Conservation (phyloP, 306 rosid genomes). For the Vigna unguiculata region DNA sequence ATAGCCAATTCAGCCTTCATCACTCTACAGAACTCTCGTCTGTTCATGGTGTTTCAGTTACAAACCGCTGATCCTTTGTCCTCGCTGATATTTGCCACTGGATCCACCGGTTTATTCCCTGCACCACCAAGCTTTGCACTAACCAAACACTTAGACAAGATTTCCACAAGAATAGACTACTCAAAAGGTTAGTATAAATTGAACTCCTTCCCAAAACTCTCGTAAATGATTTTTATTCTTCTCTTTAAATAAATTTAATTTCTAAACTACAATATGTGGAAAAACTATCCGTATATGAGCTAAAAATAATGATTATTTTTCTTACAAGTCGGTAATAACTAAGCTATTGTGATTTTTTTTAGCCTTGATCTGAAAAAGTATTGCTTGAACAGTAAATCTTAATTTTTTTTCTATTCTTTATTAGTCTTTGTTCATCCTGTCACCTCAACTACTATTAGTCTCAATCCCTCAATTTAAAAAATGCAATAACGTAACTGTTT, state of each 20-base stretch:
- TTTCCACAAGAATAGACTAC: constrained; percentile 64
- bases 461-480: no score
- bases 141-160: constrained; percentile 58
- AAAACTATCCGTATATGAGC: constrained; percentile 4
- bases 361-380: not conserved
- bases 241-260: not conserved
- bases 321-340: not conserved
- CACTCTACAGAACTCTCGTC: constrained; percentile 50
- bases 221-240: not conserved
- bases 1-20: constrained; percentile 53
- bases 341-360: not conserved
- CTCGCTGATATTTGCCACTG: constrained; percentile 60
- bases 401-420: not conserved
- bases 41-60: constrained; percentile 72
- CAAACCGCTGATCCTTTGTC: constrained; percentile 45
- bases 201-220: constrained; percentile 7
- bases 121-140: constrained; percentile 58
- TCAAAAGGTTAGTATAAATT: constrained; percentile 54
- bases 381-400: not conserved
- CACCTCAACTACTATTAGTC: no score
- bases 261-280: not conserved
- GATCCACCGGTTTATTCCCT: constrained; percentile 64
- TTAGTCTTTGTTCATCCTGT: no score
- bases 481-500: no score
- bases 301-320: not conserved